Conservation (phyloP, 169 alveolate species). For the Cryptosporidium sp. region DNA sequence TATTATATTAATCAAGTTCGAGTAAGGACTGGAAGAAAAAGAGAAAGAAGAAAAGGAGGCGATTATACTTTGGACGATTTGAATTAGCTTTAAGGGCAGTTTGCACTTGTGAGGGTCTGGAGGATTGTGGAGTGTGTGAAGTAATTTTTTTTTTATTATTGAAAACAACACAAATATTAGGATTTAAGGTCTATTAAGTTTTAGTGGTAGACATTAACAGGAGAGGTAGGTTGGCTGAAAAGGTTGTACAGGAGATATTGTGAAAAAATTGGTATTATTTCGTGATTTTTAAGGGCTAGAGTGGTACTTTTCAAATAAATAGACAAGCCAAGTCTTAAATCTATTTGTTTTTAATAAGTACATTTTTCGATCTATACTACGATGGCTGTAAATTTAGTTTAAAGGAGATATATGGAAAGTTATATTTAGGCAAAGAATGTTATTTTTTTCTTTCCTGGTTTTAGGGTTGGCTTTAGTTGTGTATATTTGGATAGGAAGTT, state of each 20-base stretch:
- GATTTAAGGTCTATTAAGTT: neutral
- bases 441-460: neutral
- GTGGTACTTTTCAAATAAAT: neutral
- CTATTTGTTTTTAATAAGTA: neutral
- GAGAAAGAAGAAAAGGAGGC: neutral
- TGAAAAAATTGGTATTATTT: neutral
- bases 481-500: neutral
- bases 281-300: neutral
- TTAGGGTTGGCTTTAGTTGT: neutral
- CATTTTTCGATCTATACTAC: neutral
- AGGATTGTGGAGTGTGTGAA: neutral
- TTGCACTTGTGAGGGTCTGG: neutral
- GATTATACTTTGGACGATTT: neutral
- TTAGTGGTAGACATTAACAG: neutral
- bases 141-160: neutral
- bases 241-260: neutral
- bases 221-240: neutral
- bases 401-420: neutral
- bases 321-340: neutral
- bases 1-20: conserved; percentile 1
- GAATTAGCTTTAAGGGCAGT: neutral
- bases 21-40: neutral
- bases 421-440: neutral
- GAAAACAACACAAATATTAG: neutral
- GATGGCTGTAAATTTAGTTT: neutral